A percentile compares a stretch with the other conserved stretches of the same genome.
Conservation (phyloP, 768 basidiomycete genomes). For the Xerocomellus amylosporus region DNA sequence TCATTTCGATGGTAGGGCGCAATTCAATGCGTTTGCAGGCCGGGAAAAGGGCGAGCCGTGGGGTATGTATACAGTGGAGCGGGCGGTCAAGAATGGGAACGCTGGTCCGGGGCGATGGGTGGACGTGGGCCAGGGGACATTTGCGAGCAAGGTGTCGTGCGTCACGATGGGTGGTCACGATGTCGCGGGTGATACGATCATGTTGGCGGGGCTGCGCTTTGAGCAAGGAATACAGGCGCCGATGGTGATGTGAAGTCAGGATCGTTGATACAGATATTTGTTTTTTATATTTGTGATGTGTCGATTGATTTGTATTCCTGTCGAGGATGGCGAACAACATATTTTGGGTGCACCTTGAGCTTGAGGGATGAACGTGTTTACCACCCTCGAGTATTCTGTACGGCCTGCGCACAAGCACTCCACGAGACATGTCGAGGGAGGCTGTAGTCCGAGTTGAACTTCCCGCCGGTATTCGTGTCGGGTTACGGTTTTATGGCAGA, state of each 20-base stretch:
- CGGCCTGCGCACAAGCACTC: too few species aligned
- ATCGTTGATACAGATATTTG: not conserved
- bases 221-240: constrained; percentile 58
- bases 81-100: constrained; percentile 38
- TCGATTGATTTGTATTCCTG: constrained; percentile 16
- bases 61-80: constrained; percentile 69
- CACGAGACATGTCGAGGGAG: too few species aligned
- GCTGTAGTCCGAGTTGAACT: too few species aligned
- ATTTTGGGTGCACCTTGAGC: too few species aligned
- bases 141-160: constrained; percentile 54
- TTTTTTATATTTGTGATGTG: not conserved
- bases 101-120: constrained; percentile 51
- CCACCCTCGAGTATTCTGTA: not conserved
- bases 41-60: constrained; percentile 57
- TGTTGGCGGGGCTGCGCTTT: constrained; percentile 65
- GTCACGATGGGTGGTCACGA: constrained; percentile 25
- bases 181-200: constrained; percentile 46
- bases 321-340: not conserved
- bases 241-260: constrained; percentile 40
- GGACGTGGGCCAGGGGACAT: constrained; percentile 34
- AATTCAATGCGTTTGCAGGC: constrained; percentile 66
- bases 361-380: not conserved
- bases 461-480: too few species aligned
- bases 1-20: constrained; percentile 61
- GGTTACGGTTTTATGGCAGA: too few species aligned